These are phyloP conservation scores for Danielia reshetovae DNA, from an alignment of 805 yeast species.

Conservation along the genomic window DNA sequence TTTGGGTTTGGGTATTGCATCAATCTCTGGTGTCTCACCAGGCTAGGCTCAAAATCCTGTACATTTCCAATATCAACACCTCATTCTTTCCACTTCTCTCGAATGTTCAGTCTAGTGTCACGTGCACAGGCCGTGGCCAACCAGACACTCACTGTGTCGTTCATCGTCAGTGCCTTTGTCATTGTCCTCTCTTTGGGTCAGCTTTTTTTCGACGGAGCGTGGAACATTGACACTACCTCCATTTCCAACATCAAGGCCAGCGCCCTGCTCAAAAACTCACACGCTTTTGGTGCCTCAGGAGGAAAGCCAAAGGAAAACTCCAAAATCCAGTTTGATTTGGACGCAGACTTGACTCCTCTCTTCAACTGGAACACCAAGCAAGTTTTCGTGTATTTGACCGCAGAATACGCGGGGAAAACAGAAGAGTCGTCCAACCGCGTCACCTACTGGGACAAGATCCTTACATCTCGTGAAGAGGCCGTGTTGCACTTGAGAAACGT, in stretches of 20 bases:
- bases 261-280: slow-evolving; percentile 49
- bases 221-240: slow-evolving; percentile 35
- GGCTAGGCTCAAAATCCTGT: slow-evolving; percentile 2
- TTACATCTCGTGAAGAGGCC: slow-evolving; percentile 57
- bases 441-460: slow-evolving; percentile 88
- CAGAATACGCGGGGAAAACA: slow-evolving; percentile 62
- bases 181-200: slow-evolving; percentile 48
- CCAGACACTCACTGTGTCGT: slow-evolving; percentile 49
- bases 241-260: slow-evolving; percentile 32
- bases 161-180: slow-evolving; percentile 45
- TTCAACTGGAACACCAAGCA: slow-evolving; percentile 98
- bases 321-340: slow-evolving; percentile 66
- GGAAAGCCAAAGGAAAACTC: slow-evolving; percentile 75
- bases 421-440: slow-evolving; percentile 54
- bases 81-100: too few species aligned
- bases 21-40: background rate
- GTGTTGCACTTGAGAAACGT: slow-evolving; percentile 45
- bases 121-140: slow-evolving; percentile 49
- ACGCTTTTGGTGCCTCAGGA: slow-evolving; percentile 62
- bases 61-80: background rate
- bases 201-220: slow-evolving; percentile 43
- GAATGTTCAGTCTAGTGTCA: slow-evolving; percentile 33
- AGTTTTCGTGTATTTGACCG: slow-evolving; percentile 86
- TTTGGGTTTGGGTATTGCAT: too few species aligned
- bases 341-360: slow-evolving; percentile 67